Evolutionary conservation across 768 basidiomycete species (phyloP).

Genomic region (Tremella yokohamensis): DNA sequence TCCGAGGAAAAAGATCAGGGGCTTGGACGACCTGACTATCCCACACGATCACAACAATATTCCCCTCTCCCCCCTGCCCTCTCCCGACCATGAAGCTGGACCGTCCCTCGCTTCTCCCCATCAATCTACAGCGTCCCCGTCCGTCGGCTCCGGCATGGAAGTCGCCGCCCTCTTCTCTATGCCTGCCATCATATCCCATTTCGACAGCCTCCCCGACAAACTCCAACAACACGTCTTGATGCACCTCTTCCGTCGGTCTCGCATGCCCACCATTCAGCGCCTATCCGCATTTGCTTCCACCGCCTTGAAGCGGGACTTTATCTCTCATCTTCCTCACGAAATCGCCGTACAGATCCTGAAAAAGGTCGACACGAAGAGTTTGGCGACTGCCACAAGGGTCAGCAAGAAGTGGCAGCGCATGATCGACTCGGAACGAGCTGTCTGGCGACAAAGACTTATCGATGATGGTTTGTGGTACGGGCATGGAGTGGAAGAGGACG

Average conservation of each 20-base stretch:
- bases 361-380: slow-evolving; percentile 73
- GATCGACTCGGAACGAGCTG: slow-evolving; percentile 81
- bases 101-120: slow-evolving; percentile 7
- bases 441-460: slow-evolving; percentile 84
- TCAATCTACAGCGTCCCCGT: slow-evolving; percentile 8
- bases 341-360: slow-evolving; percentile 83
- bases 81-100: slow-evolving; percentile 30
- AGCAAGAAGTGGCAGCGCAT: slow-evolving; percentile 85
- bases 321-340: slow-evolving; percentile 85
- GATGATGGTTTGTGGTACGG: slow-evolving; percentile 86
- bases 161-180: slow-evolving; percentile 81
- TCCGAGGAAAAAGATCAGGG: slow-evolving; percentile 35
- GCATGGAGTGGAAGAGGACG: slow-evolving; percentile 73
- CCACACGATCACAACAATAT: slow-evolving; percentile 17
- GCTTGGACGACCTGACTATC: slow-evolving; percentile 24
- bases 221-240: slow-evolving; percentile 92
- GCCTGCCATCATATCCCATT: slow-evolving; percentile 75
- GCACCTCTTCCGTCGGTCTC: slow-evolving; percentile 84
- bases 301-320: slow-evolving; percentile 89
- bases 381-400: slow-evolving; percentile 83
- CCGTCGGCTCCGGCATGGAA: slow-evolving; percentile 41
- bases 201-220: slow-evolving; percentile 69
- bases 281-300: slow-evolving; percentile 83
- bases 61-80: slow-evolving; percentile 29
- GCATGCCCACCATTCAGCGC: slow-evolving; percentile 83